Base-by-base conservation (phyloP, 768 basidiomycete species). In the Mycena haematopus region DNA sequence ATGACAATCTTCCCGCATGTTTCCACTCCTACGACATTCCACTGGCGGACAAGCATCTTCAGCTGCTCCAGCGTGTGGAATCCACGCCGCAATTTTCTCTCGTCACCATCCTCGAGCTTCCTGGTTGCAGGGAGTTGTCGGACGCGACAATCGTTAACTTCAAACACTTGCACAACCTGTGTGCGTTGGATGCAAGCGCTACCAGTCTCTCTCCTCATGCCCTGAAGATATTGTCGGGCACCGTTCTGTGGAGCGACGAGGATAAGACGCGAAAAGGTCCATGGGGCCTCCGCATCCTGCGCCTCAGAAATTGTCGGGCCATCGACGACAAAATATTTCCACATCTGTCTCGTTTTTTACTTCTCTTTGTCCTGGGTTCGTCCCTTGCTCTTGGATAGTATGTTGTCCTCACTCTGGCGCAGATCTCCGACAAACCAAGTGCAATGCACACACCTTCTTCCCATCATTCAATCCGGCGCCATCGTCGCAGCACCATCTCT, bases 331-430 rank as follows among this genome's bases (percentile, higher is more conserved):
- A 75, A 2, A 79, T 81, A 2, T 78, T 83, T 60, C 58, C 72
- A 2, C 65, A 74, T 33, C 74, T 91, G 0, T 38, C 62, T 46
- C 74, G 71, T 22, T 87, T 91, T 60, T 83, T 84, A 21, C 78
- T 90, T 36, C 82, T 91, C 27, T 82, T 82, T 27, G 83, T 83
- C 21, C 65, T 91, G 65, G 90, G 89, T 88, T 54, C 31, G 84
- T 81, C 21, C 52, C 52, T 35, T 40, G 44, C 25, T 53, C 33
- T 35, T 27, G 36, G 29, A 36, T 24, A 42, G 40, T 49, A 45
- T 27, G 38, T 22, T 55, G 52, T 27, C 38, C 56, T 68, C 61
- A 67, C 68, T 31, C 46, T 50, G 45, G 55, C 25, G 21, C 57
- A 86, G 85, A 86, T 71, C 73, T 85, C 27, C 79, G 83, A 60